Evolutionary conservation across 1,284 basidiomycete species (phyloP).

Genomic region (Irpex sp.): DNA sequence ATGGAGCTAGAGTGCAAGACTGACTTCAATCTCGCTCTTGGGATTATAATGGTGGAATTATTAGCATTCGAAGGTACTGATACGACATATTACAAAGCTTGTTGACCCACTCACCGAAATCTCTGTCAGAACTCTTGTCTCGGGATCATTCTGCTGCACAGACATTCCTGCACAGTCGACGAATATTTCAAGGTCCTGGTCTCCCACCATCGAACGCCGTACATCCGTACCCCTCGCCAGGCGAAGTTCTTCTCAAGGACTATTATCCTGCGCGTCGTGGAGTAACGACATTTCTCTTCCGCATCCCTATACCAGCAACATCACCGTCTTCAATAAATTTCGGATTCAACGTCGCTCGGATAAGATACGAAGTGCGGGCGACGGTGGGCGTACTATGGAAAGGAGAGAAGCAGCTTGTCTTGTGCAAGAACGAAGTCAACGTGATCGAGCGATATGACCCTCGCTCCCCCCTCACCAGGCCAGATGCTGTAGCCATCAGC

Average conservation of each 20-base stretch:
- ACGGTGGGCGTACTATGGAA: constrained; percentile 79
- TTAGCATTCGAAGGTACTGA: constrained; percentile 75
- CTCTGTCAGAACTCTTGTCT: constrained; percentile 68
- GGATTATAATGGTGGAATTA: constrained; percentile 79
- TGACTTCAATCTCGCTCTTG: constrained; percentile 77
- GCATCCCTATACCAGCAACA: constrained; percentile 68
- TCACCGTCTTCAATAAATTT: constrained; percentile 78
- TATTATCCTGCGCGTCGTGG: constrained; percentile 79
- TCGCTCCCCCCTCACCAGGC: constrained; percentile 37
- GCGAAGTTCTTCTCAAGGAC: constrained; percentile 64
- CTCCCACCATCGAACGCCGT: constrained; percentile 85
- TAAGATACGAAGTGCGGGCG: constrained; percentile 77
- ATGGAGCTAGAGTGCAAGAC: constrained; percentile 82
- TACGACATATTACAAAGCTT: background rate
- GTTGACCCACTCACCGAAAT: background rate
- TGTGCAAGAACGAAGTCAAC: constrained; percentile 66
- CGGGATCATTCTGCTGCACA: constrained; percentile 82
- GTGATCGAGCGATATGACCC: constrained; percentile 64
- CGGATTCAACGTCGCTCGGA: constrained; percentile 68
- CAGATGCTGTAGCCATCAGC: constrained; percentile 70
- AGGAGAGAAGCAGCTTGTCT: constrained; percentile 72
- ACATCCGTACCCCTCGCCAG: constrained; percentile 59
- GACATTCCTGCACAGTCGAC: constrained; percentile 73
- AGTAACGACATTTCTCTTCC: constrained; percentile 79
- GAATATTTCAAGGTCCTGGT: constrained; percentile 82